Conservation (phyloP, 371 early-diverging fungal genomes). For the Mucor plumbeus region DNA sequence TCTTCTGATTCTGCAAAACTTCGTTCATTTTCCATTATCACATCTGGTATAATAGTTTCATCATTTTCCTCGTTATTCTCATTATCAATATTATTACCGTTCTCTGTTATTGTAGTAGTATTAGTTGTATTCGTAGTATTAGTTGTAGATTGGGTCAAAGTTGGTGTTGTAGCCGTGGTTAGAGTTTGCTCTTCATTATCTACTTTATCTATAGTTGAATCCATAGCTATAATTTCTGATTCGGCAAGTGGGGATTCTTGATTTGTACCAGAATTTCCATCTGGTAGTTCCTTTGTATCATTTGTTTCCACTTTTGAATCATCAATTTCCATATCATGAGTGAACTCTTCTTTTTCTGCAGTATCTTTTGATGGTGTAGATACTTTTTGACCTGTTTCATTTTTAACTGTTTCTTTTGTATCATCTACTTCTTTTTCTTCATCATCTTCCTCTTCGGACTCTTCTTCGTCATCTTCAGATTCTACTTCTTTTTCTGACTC, state of each 20-base stretch:
- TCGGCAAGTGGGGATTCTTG: not conserved
- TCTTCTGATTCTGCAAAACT: not conserved
- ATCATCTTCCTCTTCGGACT: conserved; percentile 7
- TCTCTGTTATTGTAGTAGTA: not conserved
- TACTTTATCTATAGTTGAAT: conserved; percentile 7
- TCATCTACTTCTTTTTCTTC: not conserved
- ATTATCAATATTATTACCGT: not conserved
- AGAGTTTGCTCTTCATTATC: not conserved
- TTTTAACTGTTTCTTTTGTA: not conserved
- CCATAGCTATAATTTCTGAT: not conserved
- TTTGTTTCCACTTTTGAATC: not conserved
- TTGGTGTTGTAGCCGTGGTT: not conserved
- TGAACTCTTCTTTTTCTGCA: not conserved
- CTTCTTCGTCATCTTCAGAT: conserved; percentile 5
- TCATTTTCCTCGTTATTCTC: not conserved
- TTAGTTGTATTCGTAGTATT: not conserved
- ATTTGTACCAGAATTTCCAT: not conserved
- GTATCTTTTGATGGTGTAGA: not conserved
- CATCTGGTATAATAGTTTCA: conserved; percentile 2
- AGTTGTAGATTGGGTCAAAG: not conserved
- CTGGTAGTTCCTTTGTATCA: not conserved
- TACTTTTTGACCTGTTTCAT: not conserved
- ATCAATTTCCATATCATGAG: not conserved
- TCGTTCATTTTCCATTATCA: not conserved
- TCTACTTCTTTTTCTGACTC: conserved; percentile 14